Conservation (phyloP, 176 grass and related monocot genomes). For the Phoenix roebelenii region DNA sequence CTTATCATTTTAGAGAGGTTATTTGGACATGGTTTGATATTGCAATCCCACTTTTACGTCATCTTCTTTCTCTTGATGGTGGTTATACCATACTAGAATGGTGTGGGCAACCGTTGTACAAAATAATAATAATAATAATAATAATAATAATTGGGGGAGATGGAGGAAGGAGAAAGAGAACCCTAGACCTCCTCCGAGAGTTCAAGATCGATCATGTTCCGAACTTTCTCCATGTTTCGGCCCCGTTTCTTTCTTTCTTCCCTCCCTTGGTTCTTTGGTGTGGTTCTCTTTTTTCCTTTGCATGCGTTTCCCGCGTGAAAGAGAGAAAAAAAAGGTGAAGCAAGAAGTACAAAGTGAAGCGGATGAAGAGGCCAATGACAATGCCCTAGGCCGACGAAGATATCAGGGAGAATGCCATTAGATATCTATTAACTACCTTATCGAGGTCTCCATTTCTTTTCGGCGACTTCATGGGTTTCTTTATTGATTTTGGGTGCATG, state of each 20-base stretch:
- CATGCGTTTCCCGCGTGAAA: neutral
- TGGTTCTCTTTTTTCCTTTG: neutral
- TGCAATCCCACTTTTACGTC: no score
- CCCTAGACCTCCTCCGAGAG: neutral
- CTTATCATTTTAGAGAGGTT: no score
- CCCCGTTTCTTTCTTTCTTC: neutral
- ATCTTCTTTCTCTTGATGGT: no score
- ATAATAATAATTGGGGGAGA: no score
- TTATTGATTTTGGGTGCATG: neutral
- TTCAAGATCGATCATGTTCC: constrained; percentile 12
- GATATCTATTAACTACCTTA: constrained; percentile 16
- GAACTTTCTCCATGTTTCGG: no score
- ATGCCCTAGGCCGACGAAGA: constrained; percentile 10
- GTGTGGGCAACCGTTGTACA: no score
- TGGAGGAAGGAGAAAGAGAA: no score
- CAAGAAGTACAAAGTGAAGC: constrained; percentile 7
- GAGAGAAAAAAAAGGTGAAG: neutral
- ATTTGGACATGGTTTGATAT: no score
- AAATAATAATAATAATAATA: no score
- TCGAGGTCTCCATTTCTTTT: constrained; percentile 6
- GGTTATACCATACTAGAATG: no score
- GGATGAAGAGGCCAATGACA: neutral
- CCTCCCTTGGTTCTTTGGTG: neutral
- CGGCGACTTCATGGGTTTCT: neutral
- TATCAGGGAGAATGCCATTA: constrained; percentile 12